phyloP scores from a whole-genome alignment of 495 filamentous ascomycete genomes.

The Xylaria castorea region DNA sequence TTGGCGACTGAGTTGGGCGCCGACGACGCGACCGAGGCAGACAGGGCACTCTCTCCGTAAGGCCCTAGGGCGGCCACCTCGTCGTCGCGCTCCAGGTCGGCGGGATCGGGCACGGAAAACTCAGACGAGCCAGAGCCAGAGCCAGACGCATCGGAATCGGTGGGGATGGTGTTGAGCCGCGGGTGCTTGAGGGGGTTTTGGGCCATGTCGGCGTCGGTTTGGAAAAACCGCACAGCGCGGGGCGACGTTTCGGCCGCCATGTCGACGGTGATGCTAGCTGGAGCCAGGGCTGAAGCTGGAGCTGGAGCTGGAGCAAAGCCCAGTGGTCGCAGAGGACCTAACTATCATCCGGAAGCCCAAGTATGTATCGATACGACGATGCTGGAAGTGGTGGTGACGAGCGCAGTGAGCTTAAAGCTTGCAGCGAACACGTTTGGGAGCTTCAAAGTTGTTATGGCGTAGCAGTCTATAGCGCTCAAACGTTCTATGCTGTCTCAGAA shows the following conservation, averaged over 20 bases:
- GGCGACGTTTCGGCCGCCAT: conserved; percentile 58
- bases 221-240: conserved; percentile 60
- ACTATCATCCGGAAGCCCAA: conserved; percentile 21
- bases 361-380: conserved; percentile 5
- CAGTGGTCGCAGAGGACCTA: conserved; percentile 14
- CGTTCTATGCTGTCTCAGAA: conserved; percentile 2
- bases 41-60: conserved; percentile 46
- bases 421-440: neutral
- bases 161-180: conserved; percentile 57
- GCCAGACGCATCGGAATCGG: conserved; percentile 63
- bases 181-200: conserved; percentile 46
- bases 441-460: neutral
- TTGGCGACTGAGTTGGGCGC: conserved; percentile 50
- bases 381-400: neutral
- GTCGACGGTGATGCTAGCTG: conserved; percentile 25
- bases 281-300: conserved; percentile 22
- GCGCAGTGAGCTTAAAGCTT: neutral
- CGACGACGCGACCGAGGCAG: conserved; percentile 45
- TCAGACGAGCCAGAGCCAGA: conserved; percentile 64
- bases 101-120: conserved; percentile 59
- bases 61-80: conserved; percentile 51
- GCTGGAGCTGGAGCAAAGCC: conserved; percentile 28
- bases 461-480: neutral
- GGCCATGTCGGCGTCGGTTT: conserved; percentile 36
- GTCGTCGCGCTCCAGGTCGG: conserved; percentile 55